A percentile compares a stretch with the other conserved stretches of the same genome.
phyloP scores from a whole-genome alignment of 306 rosid genomes.

The Hylodesmum podocarpum region DNA sequence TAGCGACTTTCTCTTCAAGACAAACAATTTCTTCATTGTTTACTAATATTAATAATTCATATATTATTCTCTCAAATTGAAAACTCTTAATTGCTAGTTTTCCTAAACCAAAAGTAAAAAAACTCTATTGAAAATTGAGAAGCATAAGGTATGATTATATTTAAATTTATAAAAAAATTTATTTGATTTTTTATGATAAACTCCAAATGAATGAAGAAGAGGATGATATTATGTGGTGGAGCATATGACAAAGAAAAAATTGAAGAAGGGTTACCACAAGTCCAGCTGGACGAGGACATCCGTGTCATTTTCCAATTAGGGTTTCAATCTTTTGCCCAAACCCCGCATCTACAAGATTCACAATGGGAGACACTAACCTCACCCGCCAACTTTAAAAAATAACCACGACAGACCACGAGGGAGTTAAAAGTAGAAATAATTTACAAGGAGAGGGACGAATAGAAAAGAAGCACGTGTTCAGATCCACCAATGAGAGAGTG shows the following conservation, averaged over 20 bases:
- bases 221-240: conserved; percentile 17
- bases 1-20: not conserved
- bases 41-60: not conserved
- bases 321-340: conserved; percentile 49
- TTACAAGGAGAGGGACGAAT: not conserved
- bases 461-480: not conserved
- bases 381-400: not conserved
- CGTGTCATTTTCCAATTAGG: conserved; percentile 67
- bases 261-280: conserved; percentile 23
- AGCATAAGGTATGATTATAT: too few species aligned
- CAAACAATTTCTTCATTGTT: not conserved
- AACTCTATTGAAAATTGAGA: too few species aligned
- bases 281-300: conserved; percentile 48
- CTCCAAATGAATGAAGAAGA: not conserved
- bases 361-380: not conserved
- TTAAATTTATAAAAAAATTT: too few species aligned
- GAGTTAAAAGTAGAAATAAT: not conserved
- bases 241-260: conserved; percentile 23
- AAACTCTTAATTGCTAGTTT: not conserved
- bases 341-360: conserved; percentile 37
- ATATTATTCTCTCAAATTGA: not conserved
- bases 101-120: too few species aligned
- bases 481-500: not conserved
- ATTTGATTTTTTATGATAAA: not conserved
- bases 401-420: conserved; percentile 36